Conservation (phyloP, 2,329 filamentous ascomycete species). For the Curvularia sp. region DNA sequence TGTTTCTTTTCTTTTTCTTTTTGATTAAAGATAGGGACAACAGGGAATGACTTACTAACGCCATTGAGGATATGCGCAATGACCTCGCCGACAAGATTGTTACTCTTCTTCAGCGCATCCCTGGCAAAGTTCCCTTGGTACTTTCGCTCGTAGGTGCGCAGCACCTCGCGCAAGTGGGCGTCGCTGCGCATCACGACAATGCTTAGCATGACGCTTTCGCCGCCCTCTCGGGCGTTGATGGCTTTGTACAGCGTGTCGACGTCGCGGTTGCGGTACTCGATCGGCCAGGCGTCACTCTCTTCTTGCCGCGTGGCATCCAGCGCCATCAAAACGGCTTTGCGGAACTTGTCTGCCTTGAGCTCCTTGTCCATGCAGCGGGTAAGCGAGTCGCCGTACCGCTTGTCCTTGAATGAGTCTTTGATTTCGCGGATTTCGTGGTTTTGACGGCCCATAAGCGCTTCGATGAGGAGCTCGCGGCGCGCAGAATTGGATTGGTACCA, state of each 20-base stretch:
- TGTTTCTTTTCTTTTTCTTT: neutral
- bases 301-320: conserved; percentile 86
- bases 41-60: conserved; percentile 58
- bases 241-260: conserved; percentile 75
- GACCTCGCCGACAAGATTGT: conserved; percentile 91
- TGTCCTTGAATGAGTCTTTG: conserved; percentile 87
- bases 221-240: conserved; percentile 73
- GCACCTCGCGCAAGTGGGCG: conserved; percentile 78
- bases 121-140: conserved; percentile 84
- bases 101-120: conserved; percentile 85
- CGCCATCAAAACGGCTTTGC: conserved; percentile 81
- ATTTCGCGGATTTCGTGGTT: conserved; percentile 88
- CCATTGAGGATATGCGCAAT: conserved; percentile 96
- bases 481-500: conserved; percentile 92
- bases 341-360: conserved; percentile 95
- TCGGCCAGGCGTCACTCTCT: conserved; percentile 68
- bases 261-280: conserved; percentile 69
- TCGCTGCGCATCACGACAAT: conserved; percentile 85
- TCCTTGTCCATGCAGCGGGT: conserved; percentile 89
- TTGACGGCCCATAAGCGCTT: conserved; percentile 86
- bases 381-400: conserved; percentile 85
- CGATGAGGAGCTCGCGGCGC: conserved; percentile 87
- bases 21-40: neutral
- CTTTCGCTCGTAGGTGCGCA: conserved; percentile 75
- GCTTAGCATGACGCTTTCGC: conserved; percentile 85